Evolutionary conservation across 495 filamentous ascomycete genomes (phyloP).

Genomic region (Annulohypoxylon maeteangense): DNA sequence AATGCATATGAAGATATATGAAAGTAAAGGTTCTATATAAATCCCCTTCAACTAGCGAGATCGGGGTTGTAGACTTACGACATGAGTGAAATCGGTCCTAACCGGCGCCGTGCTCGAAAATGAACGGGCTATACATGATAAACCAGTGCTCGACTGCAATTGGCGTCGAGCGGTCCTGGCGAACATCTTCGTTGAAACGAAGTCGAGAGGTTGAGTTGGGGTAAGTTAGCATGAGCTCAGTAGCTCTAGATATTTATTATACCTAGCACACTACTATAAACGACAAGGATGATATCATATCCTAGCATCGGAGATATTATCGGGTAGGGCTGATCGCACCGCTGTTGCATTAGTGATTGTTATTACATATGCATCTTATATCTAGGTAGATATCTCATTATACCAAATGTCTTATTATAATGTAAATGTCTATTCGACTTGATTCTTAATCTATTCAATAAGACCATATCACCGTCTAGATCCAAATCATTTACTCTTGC

Average conservation of each 20-base stretch:
- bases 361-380: background rate
- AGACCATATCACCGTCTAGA: too few relatives aligned
- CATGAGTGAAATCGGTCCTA: conserved; percentile 83
- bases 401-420: background rate
- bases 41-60: background rate
- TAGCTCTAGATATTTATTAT: background rate
- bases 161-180: conserved; percentile 24
- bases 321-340: background rate
- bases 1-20: background rate
- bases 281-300: conserved; percentile 30
- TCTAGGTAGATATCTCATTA: background rate
- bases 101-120: conserved; percentile 48
- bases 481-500: background rate
- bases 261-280: background rate
- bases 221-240: background rate
- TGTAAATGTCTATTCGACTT: background rate
- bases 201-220: background rate
- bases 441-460: too few relatives aligned
- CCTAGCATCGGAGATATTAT: conserved; percentile 16
- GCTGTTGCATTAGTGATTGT: conserved; percentile 1
- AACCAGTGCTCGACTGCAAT: background rate
- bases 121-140: conserved; percentile 4
- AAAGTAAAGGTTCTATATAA: too few relatives aligned
- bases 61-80: conserved; percentile 57
- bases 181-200: conserved; percentile 29